Evolutionary conservation across 768 basidiomycete species (phyloP).

Genomic region (Auriscalpium orientale): DNA sequence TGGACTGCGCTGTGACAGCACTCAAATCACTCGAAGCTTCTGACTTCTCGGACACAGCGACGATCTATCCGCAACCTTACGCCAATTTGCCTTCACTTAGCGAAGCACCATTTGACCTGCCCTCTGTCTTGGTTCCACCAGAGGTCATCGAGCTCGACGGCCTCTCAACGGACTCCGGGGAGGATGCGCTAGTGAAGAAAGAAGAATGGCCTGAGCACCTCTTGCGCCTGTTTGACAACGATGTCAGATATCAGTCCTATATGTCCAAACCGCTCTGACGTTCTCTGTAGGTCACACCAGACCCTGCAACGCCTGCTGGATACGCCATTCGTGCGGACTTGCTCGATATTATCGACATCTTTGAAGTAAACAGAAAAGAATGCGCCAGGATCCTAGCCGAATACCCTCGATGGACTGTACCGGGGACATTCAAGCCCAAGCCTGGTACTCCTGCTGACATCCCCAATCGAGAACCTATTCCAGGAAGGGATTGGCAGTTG

Average conservation of each 20-base stretch:
- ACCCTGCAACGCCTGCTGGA: slow-evolving; percentile 65
- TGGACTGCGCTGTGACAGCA: slow-evolving; percentile 63
- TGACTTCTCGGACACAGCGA: slow-evolving; percentile 49
- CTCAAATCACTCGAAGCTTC: slow-evolving; percentile 54
- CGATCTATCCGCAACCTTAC: slow-evolving; percentile 63
- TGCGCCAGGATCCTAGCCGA: slow-evolving; percentile 82
- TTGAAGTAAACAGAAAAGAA: slow-evolving; percentile 95
- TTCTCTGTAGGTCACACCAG: slow-evolving; percentile 58
- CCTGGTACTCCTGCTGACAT: slow-evolving; percentile 47
- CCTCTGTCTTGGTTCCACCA: slow-evolving; percentile 78
- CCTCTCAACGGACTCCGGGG: slow-evolving; percentile 58
- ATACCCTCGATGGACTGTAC: slow-evolving; percentile 74
- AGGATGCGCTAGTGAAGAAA: slow-evolving; percentile 66
- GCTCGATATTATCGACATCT: slow-evolving; percentile 76
- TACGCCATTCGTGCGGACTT: slow-evolving; percentile 73
- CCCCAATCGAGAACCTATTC: slow-evolving; percentile 37
- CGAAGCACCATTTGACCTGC: slow-evolving; percentile 55
- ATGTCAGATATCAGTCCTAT: slow-evolving; percentile 25
- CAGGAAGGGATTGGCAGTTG: slow-evolving; percentile 73
- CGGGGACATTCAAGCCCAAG: slow-evolving; percentile 80
- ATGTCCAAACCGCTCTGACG: background rate
- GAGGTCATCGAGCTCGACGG: slow-evolving; percentile 79
- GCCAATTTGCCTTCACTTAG: slow-evolving; percentile 35
- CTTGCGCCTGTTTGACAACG: slow-evolving; percentile 57
- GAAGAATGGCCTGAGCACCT: slow-evolving; percentile 79